phyloP scores from a whole-genome alignment of 352 stramenopile genomes.

The Phytopythium cucurbitacearum region DNA sequence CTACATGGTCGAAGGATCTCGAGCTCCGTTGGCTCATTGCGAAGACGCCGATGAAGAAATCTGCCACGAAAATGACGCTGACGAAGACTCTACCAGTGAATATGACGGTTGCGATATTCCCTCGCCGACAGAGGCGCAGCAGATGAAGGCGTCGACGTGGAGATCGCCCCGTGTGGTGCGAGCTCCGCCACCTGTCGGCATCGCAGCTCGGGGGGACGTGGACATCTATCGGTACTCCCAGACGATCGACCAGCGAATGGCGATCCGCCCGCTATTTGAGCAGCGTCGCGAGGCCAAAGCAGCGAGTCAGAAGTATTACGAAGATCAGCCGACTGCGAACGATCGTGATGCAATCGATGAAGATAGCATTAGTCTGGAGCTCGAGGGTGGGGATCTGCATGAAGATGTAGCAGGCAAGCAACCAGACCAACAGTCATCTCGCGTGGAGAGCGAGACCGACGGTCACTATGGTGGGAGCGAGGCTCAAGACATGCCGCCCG shows the following conservation, averaged over 20 bases:
- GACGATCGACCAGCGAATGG: conserved; percentile 44
- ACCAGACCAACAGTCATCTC: too few relatives aligned
- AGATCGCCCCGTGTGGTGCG: conserved; percentile 24
- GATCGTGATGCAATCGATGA: too few relatives aligned
- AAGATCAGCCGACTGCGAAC: neutral
- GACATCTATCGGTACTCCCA: conserved; percentile 67
- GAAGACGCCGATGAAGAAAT: too few relatives aligned
- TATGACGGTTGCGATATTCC: neutral
- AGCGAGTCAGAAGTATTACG: neutral
- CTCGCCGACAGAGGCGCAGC: conserved; percentile 1
- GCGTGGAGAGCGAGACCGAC: too few relatives aligned
- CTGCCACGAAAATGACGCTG: neutral
- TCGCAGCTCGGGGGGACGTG: conserved; percentile 43
- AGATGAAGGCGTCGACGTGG: conserved; percentile 13
- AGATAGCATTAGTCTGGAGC: too few relatives aligned
- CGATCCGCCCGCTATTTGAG: conserved; percentile 70
- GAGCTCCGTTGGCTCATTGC: neutral
- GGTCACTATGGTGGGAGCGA: too few relatives aligned
- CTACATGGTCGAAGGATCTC: conserved; percentile 17
- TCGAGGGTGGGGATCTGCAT: too few relatives aligned
- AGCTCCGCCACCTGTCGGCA: conserved; percentile 29
- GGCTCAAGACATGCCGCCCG: too few relatives aligned
- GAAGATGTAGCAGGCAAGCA: too few relatives aligned
- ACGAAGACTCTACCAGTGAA: neutral
- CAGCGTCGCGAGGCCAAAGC: conserved; percentile 42